phyloP scores from a whole-genome alignment of 164 flowering plant genomes.

The Piper longum region DNA sequence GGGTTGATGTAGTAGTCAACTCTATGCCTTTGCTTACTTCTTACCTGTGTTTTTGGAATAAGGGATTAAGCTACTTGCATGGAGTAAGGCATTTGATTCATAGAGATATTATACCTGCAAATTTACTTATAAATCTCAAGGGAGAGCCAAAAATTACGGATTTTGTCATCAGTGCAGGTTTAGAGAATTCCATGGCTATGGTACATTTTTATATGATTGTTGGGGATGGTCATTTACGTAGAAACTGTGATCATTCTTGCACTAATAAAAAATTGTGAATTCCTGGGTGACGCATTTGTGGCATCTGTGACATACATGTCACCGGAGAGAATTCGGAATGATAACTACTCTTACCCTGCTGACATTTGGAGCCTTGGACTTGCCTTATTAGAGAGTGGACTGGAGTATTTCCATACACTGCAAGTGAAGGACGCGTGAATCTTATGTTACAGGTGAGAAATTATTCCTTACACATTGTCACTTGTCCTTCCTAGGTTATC shows the following conservation, averaged over 20 bases:
- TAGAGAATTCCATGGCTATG: constrained; percentile 95
- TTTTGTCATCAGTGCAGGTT: constrained; percentile 97
- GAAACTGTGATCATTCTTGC: not conserved
- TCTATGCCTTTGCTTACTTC: constrained; percentile 4
- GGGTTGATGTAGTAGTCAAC: not conserved
- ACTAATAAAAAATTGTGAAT: constrained; percentile 5
- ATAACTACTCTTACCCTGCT: constrained; percentile 89
- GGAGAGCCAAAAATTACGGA: constrained; percentile 98
- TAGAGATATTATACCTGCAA: constrained; percentile 98
- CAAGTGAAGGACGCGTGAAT: constrained; percentile 88
- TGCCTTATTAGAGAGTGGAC: constrained; percentile 97
- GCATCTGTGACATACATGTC: constrained; percentile 99
- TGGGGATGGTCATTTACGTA: too few species aligned
- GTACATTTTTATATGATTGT: too few species aligned
- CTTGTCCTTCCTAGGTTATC: not conserved
- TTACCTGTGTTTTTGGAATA: constrained; percentile 3
- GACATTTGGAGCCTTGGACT: constrained; percentile 99
- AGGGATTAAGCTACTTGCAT: constrained; percentile 94
- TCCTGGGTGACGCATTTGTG: constrained; percentile 93
- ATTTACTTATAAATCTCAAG: constrained; percentile 90
- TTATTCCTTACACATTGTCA: not conserved
- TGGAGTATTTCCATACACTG: constrained; percentile 91
- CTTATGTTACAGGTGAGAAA: constrained; percentile 87
- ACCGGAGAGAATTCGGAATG: constrained; percentile 93
- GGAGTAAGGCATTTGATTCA: constrained; percentile 89